Evolutionary conservation across 208 protist genomes (phyloP), one percentile per base, ranked within the genome.

Genomic region (Acanthamoeba lenticulata): DNA sequence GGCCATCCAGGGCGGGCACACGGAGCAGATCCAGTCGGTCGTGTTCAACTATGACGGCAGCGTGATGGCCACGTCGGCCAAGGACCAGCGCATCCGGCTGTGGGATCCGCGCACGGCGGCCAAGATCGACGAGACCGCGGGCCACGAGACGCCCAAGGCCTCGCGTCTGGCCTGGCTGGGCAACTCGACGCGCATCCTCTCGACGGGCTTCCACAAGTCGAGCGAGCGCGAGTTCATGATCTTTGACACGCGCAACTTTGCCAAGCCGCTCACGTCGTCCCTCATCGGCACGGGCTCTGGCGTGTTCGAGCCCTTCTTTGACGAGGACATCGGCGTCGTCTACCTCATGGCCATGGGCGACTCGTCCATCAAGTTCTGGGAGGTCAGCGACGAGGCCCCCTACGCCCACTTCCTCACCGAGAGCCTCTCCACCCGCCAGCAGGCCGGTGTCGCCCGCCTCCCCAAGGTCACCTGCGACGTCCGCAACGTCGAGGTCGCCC

Each of bases 271-370:
- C 83, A 90, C 83, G 6, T 90, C 83, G 4, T 47, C n/a, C 13
- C 45, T 69, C 83, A 90, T 90, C 83, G 83, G 95, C 88, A 95
- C 60, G 40, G 77, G 60, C 11, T 95, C 96, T 24, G 96, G 96
- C 89, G 49, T 97, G 24, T 77, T 96, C 9, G 94, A 81, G 13
- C 96, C 96, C 44, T 52, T 97, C 47, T 97, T 95, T 29, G 96
- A 97, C 57, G 62, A 86, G 44, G 95, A 96, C 69, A 94, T 95
- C 24, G 62, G 94, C 21, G 15, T 97, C 0, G 40, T 97, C 24
- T 96, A 95, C 60, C 60, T 97, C 21, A 49, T 89, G 81, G 81
- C 81, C 81, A 65, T 44, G 45, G 88, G 88, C 29, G 88, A 93
- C 60, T 52, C 44, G n/a, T 81, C 57, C 9, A 93, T 93, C 62